A percentile compares a stretch with the other conserved stretches of the same genome.
These are phyloP conservation scores for Thielaviopsis cerberus DNA, from an alignment of 2,329 filamentous ascomycete species.

Conservation along the genomic window DNA sequence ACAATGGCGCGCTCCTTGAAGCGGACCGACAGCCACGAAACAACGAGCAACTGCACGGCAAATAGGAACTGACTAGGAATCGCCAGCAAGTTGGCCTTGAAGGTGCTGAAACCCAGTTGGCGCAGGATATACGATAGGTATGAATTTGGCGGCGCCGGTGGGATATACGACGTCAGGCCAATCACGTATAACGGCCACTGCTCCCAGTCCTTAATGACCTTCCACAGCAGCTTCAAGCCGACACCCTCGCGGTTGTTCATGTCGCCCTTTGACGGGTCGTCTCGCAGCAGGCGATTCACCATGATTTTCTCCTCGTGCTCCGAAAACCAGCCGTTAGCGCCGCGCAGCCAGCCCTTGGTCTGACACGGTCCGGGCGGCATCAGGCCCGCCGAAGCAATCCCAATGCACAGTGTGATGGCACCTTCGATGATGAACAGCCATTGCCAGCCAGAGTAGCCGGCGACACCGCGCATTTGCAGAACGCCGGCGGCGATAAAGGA, in stretches of 20 bases:
- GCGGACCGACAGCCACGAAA: slow-evolving; percentile 27
- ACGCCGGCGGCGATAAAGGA: slow-evolving; percentile 29
- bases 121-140: slow-evolving; percentile 29
- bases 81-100: slow-evolving; percentile 27
- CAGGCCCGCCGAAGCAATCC: slow-evolving; percentile 25
- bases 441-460: slow-evolving; percentile 22
- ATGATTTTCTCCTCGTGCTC: slow-evolving; percentile 43
- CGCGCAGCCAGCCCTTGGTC: slow-evolving; percentile 37
- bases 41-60: slow-evolving; percentile 27
- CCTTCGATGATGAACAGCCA: slow-evolving; percentile 18
- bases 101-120: slow-evolving; percentile 25
- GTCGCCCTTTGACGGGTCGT: slow-evolving; percentile 41
- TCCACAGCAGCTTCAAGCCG: slow-evolving; percentile 28
- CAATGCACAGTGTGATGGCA: slow-evolving; percentile 22
- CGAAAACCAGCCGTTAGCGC: slow-evolving; percentile 41
- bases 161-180: slow-evolving; percentile 29
- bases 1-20: slow-evolving; percentile 27
- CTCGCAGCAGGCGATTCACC: slow-evolving; percentile 39
- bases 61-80: slow-evolving; percentile 28
- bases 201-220: slow-evolving; percentile 37
- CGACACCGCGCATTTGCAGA: slow-evolving; percentile 20
- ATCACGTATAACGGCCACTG: slow-evolving; percentile 39
- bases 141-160: slow-evolving; percentile 22
- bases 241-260: slow-evolving; percentile 38
- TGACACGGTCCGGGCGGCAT: slow-evolving; percentile 29